Evolutionary conservation across 192 early-diverging fungal genomes (phyloP).

Genomic region (Rhizophagus sp.): DNA sequence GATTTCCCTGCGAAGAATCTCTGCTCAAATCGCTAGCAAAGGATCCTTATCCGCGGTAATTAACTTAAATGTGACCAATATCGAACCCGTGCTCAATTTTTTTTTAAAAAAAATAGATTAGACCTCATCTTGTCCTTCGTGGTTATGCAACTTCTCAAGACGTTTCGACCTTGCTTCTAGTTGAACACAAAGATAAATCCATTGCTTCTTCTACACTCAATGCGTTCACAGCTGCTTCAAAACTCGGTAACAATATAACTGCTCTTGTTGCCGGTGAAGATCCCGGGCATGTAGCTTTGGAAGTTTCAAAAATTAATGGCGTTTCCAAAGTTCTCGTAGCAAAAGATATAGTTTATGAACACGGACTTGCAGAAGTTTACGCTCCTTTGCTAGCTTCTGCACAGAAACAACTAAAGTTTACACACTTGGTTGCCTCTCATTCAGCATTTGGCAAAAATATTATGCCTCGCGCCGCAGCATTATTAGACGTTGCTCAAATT

Average conservation of each 20-base stretch:
- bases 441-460: constrained; percentile 93
- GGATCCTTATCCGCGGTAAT: neutral
- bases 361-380: constrained; percentile 78
- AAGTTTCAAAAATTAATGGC: constrained; percentile 63
- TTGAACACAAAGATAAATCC: constrained; percentile 83
- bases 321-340: constrained; percentile 85
- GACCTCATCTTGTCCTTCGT: constrained; percentile 25
- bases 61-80: neutral
- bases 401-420: constrained; percentile 69
- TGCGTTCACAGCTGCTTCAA: constrained; percentile 83
- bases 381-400: constrained; percentile 74
- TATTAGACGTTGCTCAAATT: constrained; percentile 87
- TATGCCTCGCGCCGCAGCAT: constrained; percentile 88
- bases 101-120: neutral
- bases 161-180: constrained; percentile 80
- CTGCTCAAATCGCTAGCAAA: neutral
- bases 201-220: constrained; percentile 77
- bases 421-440: constrained; percentile 88
- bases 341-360: constrained; percentile 75
- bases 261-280: constrained; percentile 84
- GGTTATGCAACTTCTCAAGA: constrained; percentile 53
- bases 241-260: constrained; percentile 81
- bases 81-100: neutral
- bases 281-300: constrained; percentile 64
- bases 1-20: neutral